Evolutionary conservation across 495 filamentous ascomycete species (phyloP), one percentile per base, ranked within the genome.

Genomic region (Rostrohypoxylon terebratum): DNA sequence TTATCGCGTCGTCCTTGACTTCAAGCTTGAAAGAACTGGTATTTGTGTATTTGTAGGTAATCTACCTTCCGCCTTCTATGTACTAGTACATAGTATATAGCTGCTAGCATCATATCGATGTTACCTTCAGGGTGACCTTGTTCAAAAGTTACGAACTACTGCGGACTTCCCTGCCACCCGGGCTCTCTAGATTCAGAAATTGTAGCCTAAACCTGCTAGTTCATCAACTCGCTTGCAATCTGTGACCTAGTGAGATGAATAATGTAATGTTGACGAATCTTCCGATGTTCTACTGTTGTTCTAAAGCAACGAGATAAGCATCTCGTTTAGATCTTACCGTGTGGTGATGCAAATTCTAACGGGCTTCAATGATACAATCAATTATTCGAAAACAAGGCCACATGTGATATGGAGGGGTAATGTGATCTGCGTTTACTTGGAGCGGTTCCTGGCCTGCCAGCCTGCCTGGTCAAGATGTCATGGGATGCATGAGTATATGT

Each of bases 171-270:
- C 47, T 62, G 45, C 16, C 51, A 44, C 3, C 36, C 13, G 14
- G 28, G 40, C 53, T 20, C 20, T 13, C 42, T 57, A 45, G 62
- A 23, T 31, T 20, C n/a, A 59, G 68, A 31, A 66, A 58, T 18
- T 16, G 28, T 72, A 72, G 63, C 63, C 69, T 66, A 67, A 66
- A 62, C 42, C n/a, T 72, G 42, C 31, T 31, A 34, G 66, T 10
- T 11, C 8, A 48, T 50, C 31, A 21, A 21, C 33, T 34, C 42
- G 42, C 16, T 45, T 45, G 42, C 8, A 45, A 45, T 45, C 20
- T 9, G 42, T 45, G 8, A 45, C n/a, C 13, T 18, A 45, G 16
- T 45, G 42, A 45, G n/a, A 45, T 45, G 21, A 25, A 23, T 8
- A 50, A 25, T 50, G 11, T 21, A 20, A 40, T 6, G 33, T 23